Evolutionary conservation across 2,329 filamentous ascomycete species (phyloP).

Genomic region (Calycina herbarum): DNA sequence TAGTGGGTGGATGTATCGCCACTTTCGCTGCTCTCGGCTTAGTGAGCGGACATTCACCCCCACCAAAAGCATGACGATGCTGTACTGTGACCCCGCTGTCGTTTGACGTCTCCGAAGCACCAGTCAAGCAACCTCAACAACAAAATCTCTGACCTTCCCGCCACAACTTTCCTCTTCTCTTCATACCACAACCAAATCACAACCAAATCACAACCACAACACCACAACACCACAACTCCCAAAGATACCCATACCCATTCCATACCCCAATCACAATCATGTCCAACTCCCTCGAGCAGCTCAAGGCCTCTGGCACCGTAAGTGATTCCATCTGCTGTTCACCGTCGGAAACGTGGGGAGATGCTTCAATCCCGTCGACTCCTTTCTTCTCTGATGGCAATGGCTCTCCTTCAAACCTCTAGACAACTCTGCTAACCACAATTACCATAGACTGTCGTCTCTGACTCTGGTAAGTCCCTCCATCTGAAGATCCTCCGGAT

Average conservation of each 20-base stretch:
- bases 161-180: slow-evolving; percentile 11
- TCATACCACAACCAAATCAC: slow-evolving; percentile 12
- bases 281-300: slow-evolving; percentile 90
- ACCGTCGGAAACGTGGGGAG: slow-evolving; percentile 18
- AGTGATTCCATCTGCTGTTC: slow-evolving; percentile 40
- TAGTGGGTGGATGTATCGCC: slow-evolving; percentile 5
- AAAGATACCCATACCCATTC: no score
- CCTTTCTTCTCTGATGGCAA: background rate
- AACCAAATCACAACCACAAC: slow-evolving; percentile 6
- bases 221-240: background rate
- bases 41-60: slow-evolving; percentile 17
- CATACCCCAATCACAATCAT: slow-evolving; percentile 47
- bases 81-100: slow-evolving; percentile 8
- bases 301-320: slow-evolving; percentile 96
- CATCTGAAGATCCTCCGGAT: slow-evolving; percentile 4
- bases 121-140: slow-evolving; percentile 18
- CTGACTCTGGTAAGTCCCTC: slow-evolving; percentile 77
- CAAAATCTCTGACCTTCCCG: slow-evolving; percentile 19
- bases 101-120: slow-evolving; percentile 11
- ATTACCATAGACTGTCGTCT: slow-evolving; percentile 76
- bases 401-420: background rate
- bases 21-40: slow-evolving; percentile 9
- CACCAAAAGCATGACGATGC: slow-evolving; percentile 20
- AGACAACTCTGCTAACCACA: slow-evolving; percentile 23
- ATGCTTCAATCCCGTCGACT: background rate